Conservation (phyloP, 2,329 filamentous ascomycete species). For the Alternaria incomplexa region DNA sequence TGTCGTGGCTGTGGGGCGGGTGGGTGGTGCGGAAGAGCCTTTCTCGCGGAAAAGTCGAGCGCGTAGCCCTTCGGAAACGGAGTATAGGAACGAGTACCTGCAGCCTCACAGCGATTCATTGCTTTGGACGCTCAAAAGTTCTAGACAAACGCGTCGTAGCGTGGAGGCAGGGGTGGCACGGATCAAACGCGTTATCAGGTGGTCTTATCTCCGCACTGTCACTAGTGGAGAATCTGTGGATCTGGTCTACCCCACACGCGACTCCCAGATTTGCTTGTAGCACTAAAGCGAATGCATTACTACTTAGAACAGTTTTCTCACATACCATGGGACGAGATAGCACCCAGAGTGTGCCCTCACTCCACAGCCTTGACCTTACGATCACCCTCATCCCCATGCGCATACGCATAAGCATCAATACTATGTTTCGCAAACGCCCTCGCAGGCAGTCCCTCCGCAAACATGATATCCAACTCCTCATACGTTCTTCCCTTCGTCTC, state of each 20-base stretch:
- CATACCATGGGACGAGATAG: neutral
- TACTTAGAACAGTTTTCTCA: neutral
- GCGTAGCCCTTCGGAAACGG: too few species aligned
- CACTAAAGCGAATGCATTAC: neutral
- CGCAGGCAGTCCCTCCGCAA: constrained; percentile 59
- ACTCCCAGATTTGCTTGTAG: neutral
- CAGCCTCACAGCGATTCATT: neutral
- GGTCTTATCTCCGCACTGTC: neutral
- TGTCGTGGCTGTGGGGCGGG: neutral
- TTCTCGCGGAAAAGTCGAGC: neutral
- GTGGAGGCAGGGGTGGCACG: neutral
- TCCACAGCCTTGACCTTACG: neutral
- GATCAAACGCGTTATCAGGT: neutral
- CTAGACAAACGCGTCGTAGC: neutral
- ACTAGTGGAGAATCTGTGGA: neutral
- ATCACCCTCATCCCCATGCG: constrained; percentile 17
- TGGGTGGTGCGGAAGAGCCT: neutral
- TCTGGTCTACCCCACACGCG: neutral
- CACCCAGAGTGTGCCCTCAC: neutral
- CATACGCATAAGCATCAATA: constrained; percentile 18
- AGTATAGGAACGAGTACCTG: too few species aligned
- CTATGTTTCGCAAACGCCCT: constrained; percentile 16
- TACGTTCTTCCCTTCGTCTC: constrained; percentile 79
- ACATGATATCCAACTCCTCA: constrained; percentile 81
- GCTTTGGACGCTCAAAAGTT: neutral